Evolutionary conservation across 805 yeast genomes (phyloP), one percentile per base, ranked within the genome.

Genomic region (Candida sphagnicola): DNA sequence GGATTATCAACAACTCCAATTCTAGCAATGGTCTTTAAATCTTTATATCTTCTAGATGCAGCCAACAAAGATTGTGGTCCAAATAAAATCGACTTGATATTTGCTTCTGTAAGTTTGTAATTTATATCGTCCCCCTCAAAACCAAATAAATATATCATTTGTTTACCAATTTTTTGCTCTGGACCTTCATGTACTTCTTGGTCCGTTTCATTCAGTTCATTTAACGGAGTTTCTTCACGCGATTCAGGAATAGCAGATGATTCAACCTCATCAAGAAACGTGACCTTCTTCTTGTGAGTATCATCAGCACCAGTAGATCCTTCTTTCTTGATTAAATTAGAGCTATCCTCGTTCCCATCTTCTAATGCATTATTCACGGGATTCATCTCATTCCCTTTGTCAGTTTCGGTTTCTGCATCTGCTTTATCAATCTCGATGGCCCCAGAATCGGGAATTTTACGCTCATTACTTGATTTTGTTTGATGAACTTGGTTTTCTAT

Each of bases 111-210:
- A 4, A 65, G 47, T 18, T 54, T 50, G 15, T 19, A 28, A 13
- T 43, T 42, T 10, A 60, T 57, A 6, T 59, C 51, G 2, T 61
- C 61, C 17, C 56, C 61, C 15, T 60, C 59, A 46, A 78, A 77
- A 26, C 74, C 75, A 42, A 78, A 69, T 32, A 85, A 62, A 1
- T 76, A 67, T 0, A 87, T 56, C 29, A 65, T 65, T 47, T 81
- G 78, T 25, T 75, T 67, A 1, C 78, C 69, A 2, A 82, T 78
- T 38, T 69, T 69, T 50, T 80, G 88, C 2, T 66, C 58, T 1
- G 95, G 95, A 0, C 95, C 95, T 55, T 80, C 82, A 48, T 70
- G 78, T 0, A 66, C 43, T 18, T 53, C 57, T 8, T 53, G 48
- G 16, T 39, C 43, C 15, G 4, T 12, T 8, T 31, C 35, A 15